phyloP scores from a whole-genome alignment of 805 yeast species.

The Candida palmyrensis region DNA sequence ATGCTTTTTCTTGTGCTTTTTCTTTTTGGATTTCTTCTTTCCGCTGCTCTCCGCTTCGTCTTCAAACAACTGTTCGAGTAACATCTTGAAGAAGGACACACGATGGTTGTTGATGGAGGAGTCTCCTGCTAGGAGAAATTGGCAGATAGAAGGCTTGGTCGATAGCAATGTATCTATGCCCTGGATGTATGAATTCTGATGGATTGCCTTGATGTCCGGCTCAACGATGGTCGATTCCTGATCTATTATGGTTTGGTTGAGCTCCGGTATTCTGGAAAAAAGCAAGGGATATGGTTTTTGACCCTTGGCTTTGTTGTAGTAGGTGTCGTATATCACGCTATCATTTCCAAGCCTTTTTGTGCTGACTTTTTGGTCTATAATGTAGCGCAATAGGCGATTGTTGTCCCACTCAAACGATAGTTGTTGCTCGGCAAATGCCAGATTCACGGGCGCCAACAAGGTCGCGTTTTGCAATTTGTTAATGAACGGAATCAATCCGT shows the following conservation, averaged over 20 bases:
- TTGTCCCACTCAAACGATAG: slow-evolving; percentile 5
- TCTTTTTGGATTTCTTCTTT: slow-evolving; percentile 4
- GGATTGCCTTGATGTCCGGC: slow-evolving; percentile 51
- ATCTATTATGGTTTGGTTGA: slow-evolving; percentile 31
- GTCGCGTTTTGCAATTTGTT: slow-evolving; percentile 62
- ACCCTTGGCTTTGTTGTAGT: slow-evolving; percentile 10
- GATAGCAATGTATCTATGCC: slow-evolving; percentile 49
- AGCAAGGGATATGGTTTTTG: slow-evolving; percentile 14
- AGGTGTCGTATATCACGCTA: slow-evolving; percentile 26
- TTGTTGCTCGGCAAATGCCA: slow-evolving; percentile 49
- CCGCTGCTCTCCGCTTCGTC: not conserved
- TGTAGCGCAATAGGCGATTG: slow-evolving; percentile 21
- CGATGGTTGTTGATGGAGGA: slow-evolving; percentile 14
- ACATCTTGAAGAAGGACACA: slow-evolving; percentile 19
- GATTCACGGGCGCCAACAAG: slow-evolving; percentile 74
- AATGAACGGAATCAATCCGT: slow-evolving; percentile 57
- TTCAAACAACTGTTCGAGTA: slow-evolving; percentile 24
- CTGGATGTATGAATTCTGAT: slow-evolving; percentile 63
- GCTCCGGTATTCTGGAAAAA: slow-evolving; percentile 21
- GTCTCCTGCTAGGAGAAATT: slow-evolving; percentile 32
- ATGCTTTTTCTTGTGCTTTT: slow-evolving; percentile 7
- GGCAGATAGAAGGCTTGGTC: slow-evolving; percentile 28
- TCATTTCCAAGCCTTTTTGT: slow-evolving; percentile 22
- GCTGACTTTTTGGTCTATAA: slow-evolving; percentile 27
- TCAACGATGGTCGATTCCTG: slow-evolving; percentile 50